Evolutionary conservation across 345 rosid genomes (phyloP), one percentile per base, ranked within the genome.

Genomic region (Anacardium occidentale): DNA sequence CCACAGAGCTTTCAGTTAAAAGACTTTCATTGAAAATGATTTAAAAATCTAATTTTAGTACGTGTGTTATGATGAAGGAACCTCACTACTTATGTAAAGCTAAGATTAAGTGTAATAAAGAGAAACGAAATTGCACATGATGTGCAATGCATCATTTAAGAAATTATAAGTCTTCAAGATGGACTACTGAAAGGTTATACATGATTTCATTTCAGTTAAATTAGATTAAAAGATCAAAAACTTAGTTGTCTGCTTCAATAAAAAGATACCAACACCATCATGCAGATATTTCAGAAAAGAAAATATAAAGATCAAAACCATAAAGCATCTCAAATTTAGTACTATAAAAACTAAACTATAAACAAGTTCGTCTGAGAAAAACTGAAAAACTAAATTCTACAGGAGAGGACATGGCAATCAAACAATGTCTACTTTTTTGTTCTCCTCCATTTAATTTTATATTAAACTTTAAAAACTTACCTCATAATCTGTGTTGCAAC

Each of bases 71-170:
- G 72, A 68, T 66, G 20, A 58, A 66, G 69, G 51, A 51, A 70
- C 68, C 56, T 67, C 72, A 63, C 77, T 68, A 77, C 70, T 62
- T 62, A 44, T 80, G 80, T 78, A 80, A 72, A 86, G 68, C 77
- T 73, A 73, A 64, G 44, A 73, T 63, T 69, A 68, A 74, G 73
- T 68, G 74, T 53, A 77, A 86, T 75, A 77, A 81, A 77, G 37
- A 48, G 69, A 74, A 57, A 66, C n/a, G 67, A 70, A 51, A 74
- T 64, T 52, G 54, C 68, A 66, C 18, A 45, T 32, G 37, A n/a
- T 56, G 68, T n/a, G 63, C 42, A 22, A 53, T 24, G 57, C 47
- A 59, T 17, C 25, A 59, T 32, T 45, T 75, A 51, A 11, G 32
- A 32, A 64, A 10, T 22, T 70, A 37, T 25, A 4, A 4, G 22